Evolutionary conservation across 495 filamentous ascomycete species (phyloP).

Genomic region (Parachaetomium inaequale): DNA sequence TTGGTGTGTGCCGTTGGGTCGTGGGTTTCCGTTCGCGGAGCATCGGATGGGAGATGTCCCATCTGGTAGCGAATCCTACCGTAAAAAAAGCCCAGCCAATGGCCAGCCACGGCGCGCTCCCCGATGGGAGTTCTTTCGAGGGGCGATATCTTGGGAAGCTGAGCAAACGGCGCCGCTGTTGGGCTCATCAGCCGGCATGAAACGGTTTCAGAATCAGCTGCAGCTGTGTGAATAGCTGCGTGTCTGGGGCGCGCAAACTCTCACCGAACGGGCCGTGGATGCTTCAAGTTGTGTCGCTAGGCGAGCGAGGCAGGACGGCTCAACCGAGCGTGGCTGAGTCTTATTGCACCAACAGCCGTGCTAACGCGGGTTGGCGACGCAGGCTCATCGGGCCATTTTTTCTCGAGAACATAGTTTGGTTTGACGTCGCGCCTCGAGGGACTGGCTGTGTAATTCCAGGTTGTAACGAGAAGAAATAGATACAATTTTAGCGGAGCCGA

Average conservation of each 20-base stretch:
- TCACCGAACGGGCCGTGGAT: too few relatives aligned
- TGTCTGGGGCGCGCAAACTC: not conserved
- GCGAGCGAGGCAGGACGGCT: too few relatives aligned
- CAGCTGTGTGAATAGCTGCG: not conserved
- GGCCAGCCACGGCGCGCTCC: not conserved
- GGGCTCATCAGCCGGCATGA: not conserved
- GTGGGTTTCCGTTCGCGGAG: not conserved
- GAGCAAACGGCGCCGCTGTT: not conserved
- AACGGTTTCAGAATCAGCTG: conserved; percentile 5
- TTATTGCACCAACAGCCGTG: too few relatives aligned
- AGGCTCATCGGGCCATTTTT: too few relatives aligned
- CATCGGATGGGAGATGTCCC: not conserved
- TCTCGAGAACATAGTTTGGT: too few relatives aligned
- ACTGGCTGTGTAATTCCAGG: too few relatives aligned
- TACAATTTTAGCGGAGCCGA: too few relatives aligned
- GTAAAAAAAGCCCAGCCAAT: not conserved
- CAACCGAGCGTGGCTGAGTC: too few relatives aligned
- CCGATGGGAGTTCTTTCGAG: not conserved
- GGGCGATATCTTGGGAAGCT: not conserved
- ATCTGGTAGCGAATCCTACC: not conserved
- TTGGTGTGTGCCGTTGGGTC: not conserved
- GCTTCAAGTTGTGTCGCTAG: not conserved
- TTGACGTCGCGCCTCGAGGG: too few relatives aligned
- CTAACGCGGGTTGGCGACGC: too few relatives aligned
- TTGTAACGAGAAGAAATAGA: too few relatives aligned